phyloP scores from a whole-genome alignment of 306 rosid species.

The Styphnolobium japonicum region DNA sequence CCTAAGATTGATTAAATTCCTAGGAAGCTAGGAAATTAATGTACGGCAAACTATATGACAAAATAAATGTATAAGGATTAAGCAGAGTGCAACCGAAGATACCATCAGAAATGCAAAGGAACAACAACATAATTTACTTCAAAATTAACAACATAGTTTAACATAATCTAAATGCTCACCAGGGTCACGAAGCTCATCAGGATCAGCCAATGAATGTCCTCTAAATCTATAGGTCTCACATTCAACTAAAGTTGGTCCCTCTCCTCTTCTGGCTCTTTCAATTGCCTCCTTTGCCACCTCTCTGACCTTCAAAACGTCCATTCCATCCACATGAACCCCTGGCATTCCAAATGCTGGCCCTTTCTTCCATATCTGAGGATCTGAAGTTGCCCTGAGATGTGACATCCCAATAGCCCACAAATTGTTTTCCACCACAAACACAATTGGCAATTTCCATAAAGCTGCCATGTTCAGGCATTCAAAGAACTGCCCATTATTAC shows the following conservation, averaged over 20 bases:
- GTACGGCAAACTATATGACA: background rate
- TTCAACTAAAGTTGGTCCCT: conserved; percentile 85
- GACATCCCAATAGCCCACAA: conserved; percentile 97
- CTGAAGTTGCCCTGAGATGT: conserved; percentile 81
- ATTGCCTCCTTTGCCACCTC: conserved; percentile 89
- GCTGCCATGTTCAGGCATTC: conserved; percentile 96
- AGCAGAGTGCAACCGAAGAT: background rate
- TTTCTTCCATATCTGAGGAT: conserved; percentile 88
- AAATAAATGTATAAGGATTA: background rate
- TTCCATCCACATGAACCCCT: conserved; percentile 85
- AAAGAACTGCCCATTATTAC: conserved; percentile 82
- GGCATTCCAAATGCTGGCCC: conserved; percentile 96
- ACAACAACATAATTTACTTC: background rate
- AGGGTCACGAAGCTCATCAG: conserved; percentile 93
- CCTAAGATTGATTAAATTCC: conserved; percentile 1
- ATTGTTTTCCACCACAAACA: conserved; percentile 87
- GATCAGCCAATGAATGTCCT: conserved; percentile 94
- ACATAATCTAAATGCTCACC: conserved; percentile 46
- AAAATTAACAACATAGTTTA: background rate
- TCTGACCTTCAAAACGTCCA: conserved; percentile 92
- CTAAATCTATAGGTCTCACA: conserved; percentile 89
- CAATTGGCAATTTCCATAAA: conserved; percentile 80
- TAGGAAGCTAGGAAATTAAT: background rate
- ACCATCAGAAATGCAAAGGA: background rate
- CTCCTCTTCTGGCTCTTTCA: conserved; percentile 87